These are phyloP conservation scores for Tolypocladium sp. DNA, from an alignment of 2,329 filamentous ascomycete species.

Conservation along the genomic window DNA sequence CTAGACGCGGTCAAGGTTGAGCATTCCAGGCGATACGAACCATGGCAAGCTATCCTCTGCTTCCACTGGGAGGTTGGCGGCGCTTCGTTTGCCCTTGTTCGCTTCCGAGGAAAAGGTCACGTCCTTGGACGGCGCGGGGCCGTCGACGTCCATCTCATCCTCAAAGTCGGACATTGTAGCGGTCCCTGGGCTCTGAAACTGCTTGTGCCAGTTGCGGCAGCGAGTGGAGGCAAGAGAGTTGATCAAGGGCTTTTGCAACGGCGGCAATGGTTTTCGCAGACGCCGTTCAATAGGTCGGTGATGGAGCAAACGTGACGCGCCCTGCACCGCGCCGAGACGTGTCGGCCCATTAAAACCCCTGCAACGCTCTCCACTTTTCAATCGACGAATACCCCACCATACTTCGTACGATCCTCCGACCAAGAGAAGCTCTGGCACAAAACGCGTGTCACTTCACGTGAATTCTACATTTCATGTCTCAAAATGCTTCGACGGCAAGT, in stretches of 20 bases:
- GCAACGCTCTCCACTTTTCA: background rate
- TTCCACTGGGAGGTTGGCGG: constrained; percentile 87
- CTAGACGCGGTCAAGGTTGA: background rate
- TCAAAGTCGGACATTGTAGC: constrained; percentile 48
- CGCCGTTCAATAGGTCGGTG: background rate
- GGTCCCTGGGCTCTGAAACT: background rate
- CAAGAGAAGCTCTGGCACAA: no score
- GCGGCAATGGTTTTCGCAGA: background rate
- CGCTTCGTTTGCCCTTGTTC: constrained; percentile 82
- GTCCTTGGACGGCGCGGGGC: constrained; percentile 34
- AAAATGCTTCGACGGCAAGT: background rate
- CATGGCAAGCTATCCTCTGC: constrained; percentile 91
- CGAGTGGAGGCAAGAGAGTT: background rate
- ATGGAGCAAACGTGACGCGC: background rate
- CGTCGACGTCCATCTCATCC: constrained; percentile 54
- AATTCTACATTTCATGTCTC: background rate
- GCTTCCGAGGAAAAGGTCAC: constrained; percentile 65
- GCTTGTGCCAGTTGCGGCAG: background rate
- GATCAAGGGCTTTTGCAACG: background rate
- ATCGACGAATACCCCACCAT: no score
- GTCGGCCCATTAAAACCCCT: constrained; percentile 19
- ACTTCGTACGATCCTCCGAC: no score
- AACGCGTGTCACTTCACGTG: no score
- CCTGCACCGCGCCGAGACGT: constrained; percentile 18
- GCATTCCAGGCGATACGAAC: constrained; percentile 33